phyloP scores from a whole-genome alignment of 2,329 filamentous ascomycete species.

The Verticillium isaacii region DNA sequence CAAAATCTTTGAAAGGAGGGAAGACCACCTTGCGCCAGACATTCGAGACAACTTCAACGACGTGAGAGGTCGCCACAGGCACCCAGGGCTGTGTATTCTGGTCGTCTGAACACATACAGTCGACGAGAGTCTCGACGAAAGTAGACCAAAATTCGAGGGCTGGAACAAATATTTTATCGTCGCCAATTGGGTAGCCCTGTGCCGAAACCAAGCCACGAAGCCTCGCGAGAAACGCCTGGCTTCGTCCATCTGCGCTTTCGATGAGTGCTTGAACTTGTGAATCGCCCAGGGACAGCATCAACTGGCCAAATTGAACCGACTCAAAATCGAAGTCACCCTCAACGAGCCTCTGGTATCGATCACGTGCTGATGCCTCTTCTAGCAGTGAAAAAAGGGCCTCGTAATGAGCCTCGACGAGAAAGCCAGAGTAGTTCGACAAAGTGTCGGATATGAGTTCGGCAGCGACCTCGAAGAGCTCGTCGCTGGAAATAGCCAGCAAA shows the following conservation, averaged over 20 bases:
- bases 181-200: slow-evolving; percentile 62
- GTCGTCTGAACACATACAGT: slow-evolving; percentile 48
- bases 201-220: slow-evolving; percentile 63
- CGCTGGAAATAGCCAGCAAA: slow-evolving; percentile 55
- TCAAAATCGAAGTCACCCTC: slow-evolving; percentile 61
- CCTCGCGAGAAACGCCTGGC: slow-evolving; percentile 48
- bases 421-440: slow-evolving; percentile 58
- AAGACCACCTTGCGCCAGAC: slow-evolving; percentile 68
- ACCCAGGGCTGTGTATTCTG: slow-evolving; percentile 49
- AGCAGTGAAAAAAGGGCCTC: slow-evolving; percentile 54
- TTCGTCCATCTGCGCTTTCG: slow-evolving; percentile 43
- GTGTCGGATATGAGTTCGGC: slow-evolving; percentile 63
- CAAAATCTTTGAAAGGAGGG: slow-evolving; percentile 52
- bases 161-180: slow-evolving; percentile 70
- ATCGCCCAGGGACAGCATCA: slow-evolving; percentile 66
- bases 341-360: slow-evolving; percentile 49
- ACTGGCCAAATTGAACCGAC: slow-evolving; percentile 58
- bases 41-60: slow-evolving; percentile 61
- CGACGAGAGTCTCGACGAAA: slow-evolving; percentile 65
- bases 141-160: slow-evolving; percentile 79
- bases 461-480: slow-evolving; percentile 53
- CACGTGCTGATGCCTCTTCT: slow-evolving; percentile 52
- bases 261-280: slow-evolving; percentile 58
- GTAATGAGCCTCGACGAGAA: slow-evolving; percentile 57
- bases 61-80: slow-evolving; percentile 48